Evolutionary conservation across 2,329 filamentous ascomycete species (phyloP).

Genomic region (Lecanoromycetidae sp.): DNA sequence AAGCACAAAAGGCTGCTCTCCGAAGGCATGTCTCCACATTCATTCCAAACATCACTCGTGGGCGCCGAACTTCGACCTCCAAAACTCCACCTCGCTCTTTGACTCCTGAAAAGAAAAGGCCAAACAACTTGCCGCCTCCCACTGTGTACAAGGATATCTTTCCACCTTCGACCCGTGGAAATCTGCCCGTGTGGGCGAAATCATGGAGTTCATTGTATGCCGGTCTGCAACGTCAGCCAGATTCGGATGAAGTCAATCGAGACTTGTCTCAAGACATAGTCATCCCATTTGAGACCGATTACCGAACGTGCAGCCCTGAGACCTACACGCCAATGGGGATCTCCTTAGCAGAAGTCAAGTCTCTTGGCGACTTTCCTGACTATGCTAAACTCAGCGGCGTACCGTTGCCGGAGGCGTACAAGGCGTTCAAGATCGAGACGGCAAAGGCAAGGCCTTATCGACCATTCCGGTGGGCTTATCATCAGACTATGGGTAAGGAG

Average conservation of each 20-base stretch:
- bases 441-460: conserved; percentile 64
- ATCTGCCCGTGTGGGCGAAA: conserved; percentile 28
- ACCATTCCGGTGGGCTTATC: conserved; percentile 72
- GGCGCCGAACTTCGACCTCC: conserved; percentile 35
- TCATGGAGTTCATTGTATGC: conserved; percentile 17
- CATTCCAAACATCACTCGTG: conserved; percentile 26
- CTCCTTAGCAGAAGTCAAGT: conserved; percentile 55
- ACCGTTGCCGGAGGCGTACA: conserved; percentile 52
- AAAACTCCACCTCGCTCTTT: conserved; percentile 42
- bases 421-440: conserved; percentile 54
- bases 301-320: conserved; percentile 25
- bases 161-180: conserved; percentile 41
- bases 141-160: conserved; percentile 37
- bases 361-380: conserved; percentile 65
- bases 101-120: conserved; percentile 36
- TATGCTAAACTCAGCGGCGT: conserved; percentile 66
- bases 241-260: conserved; percentile 24
- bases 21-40: conserved; percentile 25
- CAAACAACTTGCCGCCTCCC: conserved; percentile 22
- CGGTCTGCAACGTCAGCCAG: conserved; percentile 19
- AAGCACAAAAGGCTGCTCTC: conserved; percentile 27
- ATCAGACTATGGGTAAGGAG: conserved; percentile 72
- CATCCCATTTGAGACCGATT: conserved; percentile 33
- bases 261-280: conserved; percentile 20
- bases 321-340: conserved; percentile 57